Evolutionary conservation across 1,139 yeast genomes (phyloP).

Genomic region (Saccharomycopsis hybrid): DNA sequence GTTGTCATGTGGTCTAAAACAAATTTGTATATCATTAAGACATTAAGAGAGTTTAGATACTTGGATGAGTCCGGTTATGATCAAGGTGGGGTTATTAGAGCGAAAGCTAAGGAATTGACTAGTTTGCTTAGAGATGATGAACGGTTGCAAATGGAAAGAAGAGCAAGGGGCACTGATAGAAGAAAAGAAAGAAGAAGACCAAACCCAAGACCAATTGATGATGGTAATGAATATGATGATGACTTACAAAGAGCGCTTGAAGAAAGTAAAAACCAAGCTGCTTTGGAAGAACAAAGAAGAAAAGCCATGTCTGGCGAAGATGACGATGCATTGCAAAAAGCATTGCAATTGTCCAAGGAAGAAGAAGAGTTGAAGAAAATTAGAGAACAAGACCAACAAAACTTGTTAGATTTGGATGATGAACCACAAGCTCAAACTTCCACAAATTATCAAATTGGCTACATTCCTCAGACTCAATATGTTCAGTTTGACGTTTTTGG

Average conservation of each 20-base stretch:
- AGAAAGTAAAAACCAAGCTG: conserved; percentile 78
- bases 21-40: conserved; percentile 82
- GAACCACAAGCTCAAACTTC: conserved; percentile 26
- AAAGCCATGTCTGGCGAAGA: conserved; percentile 33
- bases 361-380: conserved; percentile 75
- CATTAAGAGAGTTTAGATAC: conserved; percentile 84
- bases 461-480: conserved; percentile 31
- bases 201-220: conserved; percentile 21
- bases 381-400: conserved; percentile 41
- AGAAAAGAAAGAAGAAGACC: conserved; percentile 28
- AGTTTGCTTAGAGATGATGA: conserved; percentile 77
- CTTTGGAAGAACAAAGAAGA: conserved; percentile 71
- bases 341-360: conserved; percentile 76
- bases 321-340: conserved; percentile 74
- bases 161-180: conserved; percentile 27
- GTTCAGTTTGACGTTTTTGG: conserved; percentile 67
- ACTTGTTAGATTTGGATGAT: conserved; percentile 51
- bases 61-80: conserved; percentile 76
- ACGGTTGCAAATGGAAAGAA: conserved; percentile 67
- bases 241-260: conserved; percentile 81
- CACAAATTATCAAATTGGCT: conserved; percentile 30
- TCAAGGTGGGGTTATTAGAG: conserved; percentile 85
- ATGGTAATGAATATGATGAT: conserved; percentile 57
- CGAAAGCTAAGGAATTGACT: conserved; percentile 88
- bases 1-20: conserved; percentile 94